These are phyloP conservation scores for Mycena pura DNA, from an alignment of 768 basidiomycete genomes.

Conservation along the genomic window DNA sequence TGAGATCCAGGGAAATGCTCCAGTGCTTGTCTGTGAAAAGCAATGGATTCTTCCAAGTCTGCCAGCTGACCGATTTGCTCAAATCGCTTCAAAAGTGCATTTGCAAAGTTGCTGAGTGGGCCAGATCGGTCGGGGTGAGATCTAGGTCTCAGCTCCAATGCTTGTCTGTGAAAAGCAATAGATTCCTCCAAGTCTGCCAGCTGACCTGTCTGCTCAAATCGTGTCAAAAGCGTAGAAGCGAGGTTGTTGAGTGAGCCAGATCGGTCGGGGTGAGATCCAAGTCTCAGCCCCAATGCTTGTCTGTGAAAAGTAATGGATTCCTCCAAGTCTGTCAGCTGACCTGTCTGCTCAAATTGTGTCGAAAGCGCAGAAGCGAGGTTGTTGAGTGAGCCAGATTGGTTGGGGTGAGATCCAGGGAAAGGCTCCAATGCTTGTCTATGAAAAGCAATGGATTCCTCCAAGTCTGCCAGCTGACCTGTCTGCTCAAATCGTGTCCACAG, in stretches of 20 bases:
- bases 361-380: no score
- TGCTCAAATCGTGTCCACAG: slow-evolving; percentile 12
- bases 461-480: slow-evolving; percentile 2
- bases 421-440: background rate
- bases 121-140: slow-evolving; percentile 6
- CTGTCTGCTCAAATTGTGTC: no score
- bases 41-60: background rate
- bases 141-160: background rate
- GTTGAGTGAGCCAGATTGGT: no score
- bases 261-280: no score
- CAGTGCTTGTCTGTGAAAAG: background rate
- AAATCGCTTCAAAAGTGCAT: background rate
- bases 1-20: background rate
- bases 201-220: background rate
- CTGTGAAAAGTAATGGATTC: no score
- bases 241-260: background rate
- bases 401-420: background rate
- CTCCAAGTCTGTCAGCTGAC: no score
- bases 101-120: slow-evolving; percentile 8
- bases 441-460: background rate
- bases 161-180: background rate
- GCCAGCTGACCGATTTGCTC: background rate
- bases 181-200: background rate
- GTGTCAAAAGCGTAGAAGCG: background rate
- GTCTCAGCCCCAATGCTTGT: no score